Conservation (phyloP, 75 land plant species). For the Isoetes taiwanensis region DNA sequence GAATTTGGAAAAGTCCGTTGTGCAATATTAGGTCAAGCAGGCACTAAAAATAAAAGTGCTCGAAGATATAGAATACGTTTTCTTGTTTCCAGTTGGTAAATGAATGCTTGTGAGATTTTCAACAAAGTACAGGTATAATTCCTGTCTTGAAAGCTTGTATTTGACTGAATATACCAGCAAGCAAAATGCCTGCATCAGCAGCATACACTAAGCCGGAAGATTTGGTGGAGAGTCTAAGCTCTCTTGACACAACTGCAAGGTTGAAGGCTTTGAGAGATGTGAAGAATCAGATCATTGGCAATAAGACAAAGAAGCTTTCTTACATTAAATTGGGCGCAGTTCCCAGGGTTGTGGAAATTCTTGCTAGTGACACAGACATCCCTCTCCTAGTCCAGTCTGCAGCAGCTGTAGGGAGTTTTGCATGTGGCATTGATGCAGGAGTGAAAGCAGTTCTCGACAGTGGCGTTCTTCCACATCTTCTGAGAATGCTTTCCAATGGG, state of each 20-base stretch:
- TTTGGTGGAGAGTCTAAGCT: slow-evolving; percentile 40
- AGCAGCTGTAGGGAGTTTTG: slow-evolving; percentile 82
- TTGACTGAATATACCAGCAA: too few species aligned
- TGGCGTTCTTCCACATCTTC: slow-evolving; percentile 60
- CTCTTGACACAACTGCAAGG: slow-evolving; percentile 28
- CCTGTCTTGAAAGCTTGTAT: too few species aligned
- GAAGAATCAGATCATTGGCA: slow-evolving; percentile 94
- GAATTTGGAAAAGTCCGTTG: too few species aligned
- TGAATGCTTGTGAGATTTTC: too few species aligned
- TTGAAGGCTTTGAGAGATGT: slow-evolving; percentile 65
- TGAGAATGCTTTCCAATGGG: slow-evolving; percentile 34
- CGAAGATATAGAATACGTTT: too few species aligned
- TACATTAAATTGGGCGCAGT: slow-evolving; percentile 78
- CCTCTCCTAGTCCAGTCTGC: slow-evolving; percentile 66
- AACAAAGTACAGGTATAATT: too few species aligned
- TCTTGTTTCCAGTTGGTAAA: too few species aligned
- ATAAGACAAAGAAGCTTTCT: slow-evolving; percentile 75
- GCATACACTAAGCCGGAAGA: slow-evolving; percentile 29
- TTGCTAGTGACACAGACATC: slow-evolving; percentile 35
- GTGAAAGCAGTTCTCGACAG: slow-evolving; percentile 62
- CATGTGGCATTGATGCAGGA: slow-evolving; percentile 75
- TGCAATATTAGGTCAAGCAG: too few species aligned
- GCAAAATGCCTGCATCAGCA: slow-evolving; percentile 34
- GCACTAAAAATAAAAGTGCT: too few species aligned
- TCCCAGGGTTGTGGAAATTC: slow-evolving; percentile 50